Evolutionary conservation across 208 protist species (phyloP), one percentile per base, ranked within the genome.

Genomic region (Acanthamoeba divionensis): DNA sequence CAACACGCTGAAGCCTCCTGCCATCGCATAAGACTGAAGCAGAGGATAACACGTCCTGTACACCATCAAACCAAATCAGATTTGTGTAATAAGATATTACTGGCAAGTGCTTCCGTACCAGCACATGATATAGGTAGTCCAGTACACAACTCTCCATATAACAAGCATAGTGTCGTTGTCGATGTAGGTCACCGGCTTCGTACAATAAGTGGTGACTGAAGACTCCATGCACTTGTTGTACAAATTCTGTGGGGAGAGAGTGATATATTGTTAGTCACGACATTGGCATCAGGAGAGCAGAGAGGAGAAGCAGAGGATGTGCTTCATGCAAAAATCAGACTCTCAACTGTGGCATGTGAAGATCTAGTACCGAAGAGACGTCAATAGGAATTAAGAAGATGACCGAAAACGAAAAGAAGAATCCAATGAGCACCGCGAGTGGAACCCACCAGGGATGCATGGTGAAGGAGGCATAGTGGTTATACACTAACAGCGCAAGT

Each of bases 41-140:
- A 91, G 44, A 5, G 90, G 90, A 60, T 83, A 83, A 7, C 38
- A 31, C 73, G 73, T 83, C 73, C 73, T 83, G 66, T 2, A 57
- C 41, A 0, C 21, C 41, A n/a, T n/a, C n/a, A n/a, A n/a, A n/a
- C n/a, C n/a, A n/a, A n/a, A n/a, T n/a, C n/a, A n/a, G n/a, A n/a
- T n/a, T n/a, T n/a, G n/a, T n/a, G n/a, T n/a, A n/a, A n/a, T n/a
- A n/a, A n/a, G n/a, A n/a, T n/a, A n/a, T n/a, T n/a, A n/a, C n/a
- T n/a, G n/a, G n/a, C 13, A 29, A 31, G 24, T 13, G 24, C 13
- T n/a, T 10, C 9, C 73, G 73, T 21, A 83, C 73, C 73, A 83
- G 73, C 73, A 83, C 73, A 83, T 83, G 73, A 24, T 48, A 36
- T 83, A 83, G 47, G 50, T 83, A 52, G 45, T 36, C 73, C 73